These are phyloP conservation scores for Verticillium zaregamsianum DNA, from an alignment of 2,329 filamentous ascomycete species.

Conservation along the genomic window DNA sequence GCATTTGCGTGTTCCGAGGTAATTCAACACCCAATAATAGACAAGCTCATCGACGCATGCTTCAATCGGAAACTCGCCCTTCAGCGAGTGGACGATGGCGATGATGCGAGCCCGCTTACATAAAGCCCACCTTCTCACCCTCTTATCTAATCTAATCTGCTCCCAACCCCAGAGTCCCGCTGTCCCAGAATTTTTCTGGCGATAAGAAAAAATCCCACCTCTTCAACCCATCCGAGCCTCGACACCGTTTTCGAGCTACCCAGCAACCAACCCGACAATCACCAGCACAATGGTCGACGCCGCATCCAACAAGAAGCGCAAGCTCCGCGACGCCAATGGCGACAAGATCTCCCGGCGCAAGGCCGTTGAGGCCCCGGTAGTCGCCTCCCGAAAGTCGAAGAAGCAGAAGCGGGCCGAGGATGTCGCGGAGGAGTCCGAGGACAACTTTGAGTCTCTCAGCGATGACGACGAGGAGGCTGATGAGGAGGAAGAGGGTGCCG, in stretches of 20 bases:
- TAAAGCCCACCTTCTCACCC: not conserved
- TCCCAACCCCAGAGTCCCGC: not conserved
- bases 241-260: not conserved
- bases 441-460: constrained; percentile 18
- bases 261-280: not conserved
- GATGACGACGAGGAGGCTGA: constrained; percentile 23
- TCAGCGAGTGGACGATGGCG: not conserved
- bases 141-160: not conserved
- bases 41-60: no score
- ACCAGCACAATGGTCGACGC: constrained; percentile 1
- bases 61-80: no score
- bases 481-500: constrained; percentile 19
- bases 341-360: constrained; percentile 27
- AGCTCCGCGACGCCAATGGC: constrained; percentile 27
- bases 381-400: constrained; percentile 32
- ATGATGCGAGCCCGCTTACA: not conserved
- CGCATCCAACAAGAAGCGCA: constrained; percentile 38
- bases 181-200: constrained; percentile 5
- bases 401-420: constrained; percentile 33
- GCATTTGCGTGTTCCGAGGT: no score
- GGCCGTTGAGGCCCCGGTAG: constrained; percentile 25
- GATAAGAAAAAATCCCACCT: constrained; percentile 13
- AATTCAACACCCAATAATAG: no score
- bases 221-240: not conserved
- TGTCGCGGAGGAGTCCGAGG: constrained; percentile 18